Evolutionary conservation across 2,329 filamentous ascomycete genomes (phyloP).

Genomic region (Monosporascus sp.): DNA sequence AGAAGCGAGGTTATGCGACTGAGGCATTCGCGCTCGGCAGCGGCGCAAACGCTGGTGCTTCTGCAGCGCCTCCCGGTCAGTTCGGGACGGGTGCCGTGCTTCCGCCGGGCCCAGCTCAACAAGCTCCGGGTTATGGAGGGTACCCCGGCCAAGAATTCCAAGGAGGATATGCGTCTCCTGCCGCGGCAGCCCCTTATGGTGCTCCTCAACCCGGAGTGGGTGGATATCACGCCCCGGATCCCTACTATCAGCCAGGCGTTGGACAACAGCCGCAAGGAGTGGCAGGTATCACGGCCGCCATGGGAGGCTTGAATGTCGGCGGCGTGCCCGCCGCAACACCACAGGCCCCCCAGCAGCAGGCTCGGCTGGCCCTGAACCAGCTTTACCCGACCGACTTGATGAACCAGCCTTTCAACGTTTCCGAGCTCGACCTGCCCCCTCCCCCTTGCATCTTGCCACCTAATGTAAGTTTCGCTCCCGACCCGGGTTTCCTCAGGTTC

Average conservation of each 20-base stretch:
- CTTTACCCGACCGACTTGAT: conserved; percentile 88
- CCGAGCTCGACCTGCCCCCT: conserved; percentile 84
- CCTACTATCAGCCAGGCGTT: conserved; percentile 56
- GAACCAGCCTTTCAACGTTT: conserved; percentile 88
- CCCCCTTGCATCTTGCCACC: conserved; percentile 86
- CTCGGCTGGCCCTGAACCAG: conserved; percentile 66
- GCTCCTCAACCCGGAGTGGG: conserved; percentile 42
- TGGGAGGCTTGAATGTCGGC: conserved; percentile 80
- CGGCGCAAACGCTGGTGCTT: conserved; percentile 70
- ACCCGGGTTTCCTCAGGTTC: not conserved
- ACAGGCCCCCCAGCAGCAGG: conserved; percentile 42
- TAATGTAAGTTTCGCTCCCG: conserved; percentile 60
- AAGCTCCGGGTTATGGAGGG: conserved; percentile 48
- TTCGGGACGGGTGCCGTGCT: conserved; percentile 30
- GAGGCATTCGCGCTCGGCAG: conserved; percentile 90
- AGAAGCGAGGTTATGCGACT: conserved; percentile 91
- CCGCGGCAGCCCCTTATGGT: conserved; percentile 30
- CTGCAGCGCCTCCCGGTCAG: conserved; percentile 34
- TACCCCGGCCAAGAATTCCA: conserved; percentile 46
- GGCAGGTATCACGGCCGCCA: conserved; percentile 73
- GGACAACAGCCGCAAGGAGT: conserved; percentile 45
- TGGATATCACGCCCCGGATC: conserved; percentile 63
- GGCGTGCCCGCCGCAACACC: conserved; percentile 46
- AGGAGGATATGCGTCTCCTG: conserved; percentile 23
- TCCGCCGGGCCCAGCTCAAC: conserved; percentile 32